Conservation (phyloP, 2,329 filamentous ascomycete species). For the Berkeleyomyces rouxiae region DNA sequence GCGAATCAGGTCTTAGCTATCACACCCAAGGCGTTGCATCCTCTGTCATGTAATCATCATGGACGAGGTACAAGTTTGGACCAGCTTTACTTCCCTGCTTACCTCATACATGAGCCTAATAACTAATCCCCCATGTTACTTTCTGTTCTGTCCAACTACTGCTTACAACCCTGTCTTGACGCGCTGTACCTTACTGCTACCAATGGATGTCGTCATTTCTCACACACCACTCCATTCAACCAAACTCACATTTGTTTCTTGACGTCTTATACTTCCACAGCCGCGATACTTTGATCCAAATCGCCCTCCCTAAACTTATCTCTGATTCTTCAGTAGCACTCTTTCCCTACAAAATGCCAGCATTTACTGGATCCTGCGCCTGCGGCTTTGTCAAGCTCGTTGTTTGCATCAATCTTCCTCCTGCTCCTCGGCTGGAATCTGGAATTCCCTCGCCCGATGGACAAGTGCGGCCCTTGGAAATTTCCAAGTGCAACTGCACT, state of each 20-base stretch:
- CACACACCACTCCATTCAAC: not conserved
- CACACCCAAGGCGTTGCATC: not conserved
- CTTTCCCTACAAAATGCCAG: slow-evolving; percentile 1
- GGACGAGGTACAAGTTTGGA: not conserved
- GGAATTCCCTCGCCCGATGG: slow-evolving; percentile 15
- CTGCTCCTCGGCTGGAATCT: slow-evolving; percentile 1
- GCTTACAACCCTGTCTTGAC: too few relatives aligned
- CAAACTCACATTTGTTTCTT: not conserved
- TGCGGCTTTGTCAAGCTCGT: slow-evolving; percentile 10
- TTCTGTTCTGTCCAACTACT: too few relatives aligned
- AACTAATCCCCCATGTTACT: too few relatives aligned
- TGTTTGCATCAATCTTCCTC: slow-evolving; percentile 8
- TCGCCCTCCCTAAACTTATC: too few relatives aligned
- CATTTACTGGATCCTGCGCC: slow-evolving; percentile 8
- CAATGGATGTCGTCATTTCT: not conserved
- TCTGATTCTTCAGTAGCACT: not conserved
- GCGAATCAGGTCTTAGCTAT: not conserved
- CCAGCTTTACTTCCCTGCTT: not conserved
- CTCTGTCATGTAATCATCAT: not conserved
- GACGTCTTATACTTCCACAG: not conserved
- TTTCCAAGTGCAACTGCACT: slow-evolving; percentile 26
- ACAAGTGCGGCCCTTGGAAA: slow-evolving; percentile 29
- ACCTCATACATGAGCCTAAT: too few relatives aligned
- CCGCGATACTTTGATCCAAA: too few relatives aligned
- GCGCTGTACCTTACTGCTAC: not conserved